Conservation (phyloP, 2,329 filamentous ascomycete species). For the Cladosporium colombiae region DNA sequence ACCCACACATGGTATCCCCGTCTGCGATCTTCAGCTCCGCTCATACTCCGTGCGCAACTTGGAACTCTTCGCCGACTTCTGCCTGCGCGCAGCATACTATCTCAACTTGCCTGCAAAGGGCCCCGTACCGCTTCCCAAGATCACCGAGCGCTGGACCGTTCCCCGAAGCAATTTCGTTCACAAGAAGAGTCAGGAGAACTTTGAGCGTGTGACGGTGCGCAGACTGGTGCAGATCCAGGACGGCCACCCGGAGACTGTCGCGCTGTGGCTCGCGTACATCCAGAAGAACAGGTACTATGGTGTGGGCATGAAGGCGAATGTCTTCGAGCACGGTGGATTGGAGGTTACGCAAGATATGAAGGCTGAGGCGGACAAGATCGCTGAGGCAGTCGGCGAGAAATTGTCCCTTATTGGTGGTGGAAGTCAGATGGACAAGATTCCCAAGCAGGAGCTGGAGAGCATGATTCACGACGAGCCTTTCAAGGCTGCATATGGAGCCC, state of each 20-base stretch:
- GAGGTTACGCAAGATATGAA: conserved; percentile 39
- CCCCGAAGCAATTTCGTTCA: conserved; percentile 86
- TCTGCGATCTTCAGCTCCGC: conserved; percentile 88
- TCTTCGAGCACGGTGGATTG: conserved; percentile 78
- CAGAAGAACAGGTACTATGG: conserved; percentile 91
- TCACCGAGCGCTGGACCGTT: conserved; percentile 92
- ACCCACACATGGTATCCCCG: conserved; percentile 74
- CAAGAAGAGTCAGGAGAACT: conserved; percentile 98
- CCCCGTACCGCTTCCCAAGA: conserved; percentile 80
- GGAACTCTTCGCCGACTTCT: conserved; percentile 93
- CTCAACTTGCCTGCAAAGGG: conserved; percentile 82
- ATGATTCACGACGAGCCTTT: conserved; percentile 31
- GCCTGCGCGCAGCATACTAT: conserved; percentile 91
- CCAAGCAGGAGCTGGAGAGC: conserved; percentile 6
- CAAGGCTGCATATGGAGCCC: conserved; percentile 34
- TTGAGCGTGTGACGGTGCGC: conserved; percentile 84
- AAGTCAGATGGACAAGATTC: conserved; percentile 1
- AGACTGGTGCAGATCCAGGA: conserved; percentile 91
- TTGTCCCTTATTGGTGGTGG: conserved; percentile 28
- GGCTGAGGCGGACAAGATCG: conserved; percentile 35
- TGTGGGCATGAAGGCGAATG: conserved; percentile 98
- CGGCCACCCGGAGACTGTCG: conserved; percentile 82
- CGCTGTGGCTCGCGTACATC: conserved; percentile 89
- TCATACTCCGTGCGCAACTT: conserved; percentile 89
- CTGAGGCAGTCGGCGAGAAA: conserved; percentile 32